Conservation (phyloP, 1,284 basidiomycete species). For the Trichosporon sp. region DNA sequence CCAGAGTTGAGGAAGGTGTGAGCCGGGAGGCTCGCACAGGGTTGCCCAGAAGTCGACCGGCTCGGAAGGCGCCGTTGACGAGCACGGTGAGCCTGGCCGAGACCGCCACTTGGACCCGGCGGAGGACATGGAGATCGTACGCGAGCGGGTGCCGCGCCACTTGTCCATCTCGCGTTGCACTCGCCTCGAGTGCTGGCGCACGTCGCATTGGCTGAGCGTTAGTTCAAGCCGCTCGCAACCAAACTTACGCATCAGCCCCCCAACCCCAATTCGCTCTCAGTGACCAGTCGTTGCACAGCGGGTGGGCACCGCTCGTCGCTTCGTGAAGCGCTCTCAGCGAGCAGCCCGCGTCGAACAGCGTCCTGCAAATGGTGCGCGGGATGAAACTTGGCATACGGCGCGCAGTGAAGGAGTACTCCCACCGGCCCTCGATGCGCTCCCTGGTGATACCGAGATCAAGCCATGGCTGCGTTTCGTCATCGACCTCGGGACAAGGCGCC, state of each 20-base stretch:
- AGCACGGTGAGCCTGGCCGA: not conserved
- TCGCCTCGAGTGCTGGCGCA: constrained; percentile 34
- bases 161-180: constrained; percentile 41
- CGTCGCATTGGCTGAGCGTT: constrained; percentile 26
- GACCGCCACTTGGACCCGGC: constrained; percentile 12
- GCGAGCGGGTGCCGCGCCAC: constrained; percentile 38
- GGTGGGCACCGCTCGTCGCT: constrained; percentile 45
- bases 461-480: constrained; percentile 47
- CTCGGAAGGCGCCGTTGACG: not conserved
- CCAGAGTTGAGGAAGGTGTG: constrained; percentile 41
- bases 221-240: not conserved
- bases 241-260: constrained; percentile 30
- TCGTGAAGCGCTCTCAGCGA: constrained; percentile 47
- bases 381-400: constrained; percentile 50
- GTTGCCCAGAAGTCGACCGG: constrained; percentile 35
- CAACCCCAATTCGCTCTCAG: constrained; percentile 43
- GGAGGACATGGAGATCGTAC: constrained; percentile 34
- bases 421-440: constrained; percentile 24
- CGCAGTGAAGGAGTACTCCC: constrained; percentile 45
- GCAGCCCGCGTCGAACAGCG: constrained; percentile 50
- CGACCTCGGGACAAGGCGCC: constrained; percentile 35
- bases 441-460: constrained; percentile 50
- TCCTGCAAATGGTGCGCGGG: constrained; percentile 39
- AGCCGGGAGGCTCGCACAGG: constrained; percentile 38
- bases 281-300: constrained; percentile 43